Evolutionary conservation across 2,329 filamentous ascomycete species (phyloP), one percentile per base, ranked within the genome.

Genomic region (Botryotinia globosa): DNA sequence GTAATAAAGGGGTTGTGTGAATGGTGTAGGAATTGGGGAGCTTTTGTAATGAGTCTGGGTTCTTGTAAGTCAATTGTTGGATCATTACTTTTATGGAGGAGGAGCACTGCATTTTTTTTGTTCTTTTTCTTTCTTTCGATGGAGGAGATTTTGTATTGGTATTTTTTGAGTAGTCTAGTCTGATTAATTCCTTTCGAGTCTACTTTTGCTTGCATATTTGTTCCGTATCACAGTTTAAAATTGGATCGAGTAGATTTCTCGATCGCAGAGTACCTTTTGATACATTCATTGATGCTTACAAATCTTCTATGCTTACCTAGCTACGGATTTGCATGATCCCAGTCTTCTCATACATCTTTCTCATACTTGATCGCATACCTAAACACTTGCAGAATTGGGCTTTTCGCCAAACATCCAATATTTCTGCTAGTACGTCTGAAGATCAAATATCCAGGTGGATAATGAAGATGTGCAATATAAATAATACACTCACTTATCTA

Each of bases 271-370:
- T 18, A 5, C n/a, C 25, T n/a, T 7, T 54, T 9, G 10, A 6
- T 18, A 29, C 7, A 16, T 18, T 42, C 3, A 16, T 18, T 42
- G 14, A 42, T 42, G 14, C 16, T 56, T 7, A 6, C n/a, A 29
- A 18, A 56, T 18, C 1, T 32, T 56, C n/a, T 2, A 29, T 9
- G 14, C 6, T 4, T 56, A 18, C 2, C 1, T n/a, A n/a, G 37
- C 6, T 14, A 14, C 39, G n/a, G n/a, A 42, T n/a, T 0, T 7
- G 0, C 14, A 18, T 29, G 0, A 29, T 3, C n/a, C 14, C 1
- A 16, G 3, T 18, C n/a, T 29, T 29, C 14, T 3, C 51, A 18
- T 51, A 14, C 10, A n/a, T n/a, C 10, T 14, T 10, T 25, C 9
- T 51, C 48, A 51, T 9, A 45, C 0, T 6, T 22, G 5, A 37